Conservation (phyloP, 1,284 basidiomycete genomes). For the Tremellales sp. region DNA sequence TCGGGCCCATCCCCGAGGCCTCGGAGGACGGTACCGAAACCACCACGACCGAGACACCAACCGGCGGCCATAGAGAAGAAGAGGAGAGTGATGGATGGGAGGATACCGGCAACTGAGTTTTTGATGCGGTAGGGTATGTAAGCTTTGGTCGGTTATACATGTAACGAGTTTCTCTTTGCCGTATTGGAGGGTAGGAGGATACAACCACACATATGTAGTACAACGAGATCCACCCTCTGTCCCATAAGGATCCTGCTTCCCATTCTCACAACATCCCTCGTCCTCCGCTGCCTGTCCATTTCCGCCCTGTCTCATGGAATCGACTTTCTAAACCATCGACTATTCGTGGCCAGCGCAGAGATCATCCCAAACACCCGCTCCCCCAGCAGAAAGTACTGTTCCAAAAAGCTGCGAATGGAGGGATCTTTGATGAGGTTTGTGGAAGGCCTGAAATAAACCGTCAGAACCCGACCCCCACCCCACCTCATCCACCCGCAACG, state of each 20-base stretch:
- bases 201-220: conserved; percentile 1
- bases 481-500: conserved; percentile 49
- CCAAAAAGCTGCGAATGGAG: conserved; percentile 67
- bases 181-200: too few species aligned
- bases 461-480: neutral
- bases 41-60: conserved; percentile 15
- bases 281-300: neutral
- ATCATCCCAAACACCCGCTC: conserved; percentile 83
- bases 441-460: conserved; percentile 45
- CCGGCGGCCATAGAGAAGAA: too few species aligned
- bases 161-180: too few species aligned
- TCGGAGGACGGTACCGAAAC: conserved; percentile 7
- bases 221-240: neutral
- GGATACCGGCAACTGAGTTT: too few species aligned
- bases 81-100: conserved; percentile 11
- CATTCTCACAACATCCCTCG: neutral
- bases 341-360: conserved; percentile 76
- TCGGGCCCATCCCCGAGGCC: conserved; percentile 6
- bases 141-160: too few species aligned
- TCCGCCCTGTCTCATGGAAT: neutral
- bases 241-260: neutral
- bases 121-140: too few species aligned
- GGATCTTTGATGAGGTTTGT: conserved; percentile 68
- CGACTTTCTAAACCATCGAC: conserved; percentile 66
- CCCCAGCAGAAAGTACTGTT: conserved; percentile 79